Evolutionary conservation across 345 rosid species (phyloP).

Genomic region (Lagerstroemia speciosa): DNA sequence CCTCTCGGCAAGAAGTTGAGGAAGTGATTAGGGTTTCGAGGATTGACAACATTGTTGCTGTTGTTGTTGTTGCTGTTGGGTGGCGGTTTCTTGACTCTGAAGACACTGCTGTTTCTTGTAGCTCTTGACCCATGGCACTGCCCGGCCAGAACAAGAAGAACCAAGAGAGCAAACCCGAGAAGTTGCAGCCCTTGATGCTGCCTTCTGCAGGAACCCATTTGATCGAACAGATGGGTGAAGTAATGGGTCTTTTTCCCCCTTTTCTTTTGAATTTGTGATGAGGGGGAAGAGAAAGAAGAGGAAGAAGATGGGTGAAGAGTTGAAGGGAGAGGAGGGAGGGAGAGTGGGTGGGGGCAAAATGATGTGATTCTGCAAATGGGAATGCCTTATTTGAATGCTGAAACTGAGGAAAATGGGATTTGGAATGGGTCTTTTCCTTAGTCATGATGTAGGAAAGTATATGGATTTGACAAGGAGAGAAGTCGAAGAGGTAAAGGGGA

Average conservation of each 20-base stretch:
- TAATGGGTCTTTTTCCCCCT: background rate
- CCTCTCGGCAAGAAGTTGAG: slow-evolving; percentile 30
- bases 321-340: background rate
- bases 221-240: background rate
- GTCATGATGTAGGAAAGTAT: background rate
- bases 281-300: background rate
- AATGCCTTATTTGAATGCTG: slow-evolving; percentile 2
- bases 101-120: slow-evolving; percentile 16
- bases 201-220: slow-evolving; percentile 10
- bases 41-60: background rate
- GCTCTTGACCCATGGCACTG: slow-evolving; percentile 13
- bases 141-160: slow-evolving; percentile 15
- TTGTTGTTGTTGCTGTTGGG: background rate
- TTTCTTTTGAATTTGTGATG: background rate
- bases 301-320: background rate
- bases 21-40: slow-evolving; percentile 21
- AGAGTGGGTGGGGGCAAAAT: background rate
- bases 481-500: background rate
- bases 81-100: slow-evolving; percentile 15
- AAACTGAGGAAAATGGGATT: background rate
- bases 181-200: slow-evolving; percentile 2
- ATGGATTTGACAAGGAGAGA: background rate
- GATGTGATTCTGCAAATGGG: slow-evolving; percentile 1
- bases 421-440: slow-evolving; percentile 1
- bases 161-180: slow-evolving; percentile 9